Evolutionary conservation across 2,329 filamentous ascomycete species (phyloP).

Genomic region (Pseudocercospora macadamiae): DNA sequence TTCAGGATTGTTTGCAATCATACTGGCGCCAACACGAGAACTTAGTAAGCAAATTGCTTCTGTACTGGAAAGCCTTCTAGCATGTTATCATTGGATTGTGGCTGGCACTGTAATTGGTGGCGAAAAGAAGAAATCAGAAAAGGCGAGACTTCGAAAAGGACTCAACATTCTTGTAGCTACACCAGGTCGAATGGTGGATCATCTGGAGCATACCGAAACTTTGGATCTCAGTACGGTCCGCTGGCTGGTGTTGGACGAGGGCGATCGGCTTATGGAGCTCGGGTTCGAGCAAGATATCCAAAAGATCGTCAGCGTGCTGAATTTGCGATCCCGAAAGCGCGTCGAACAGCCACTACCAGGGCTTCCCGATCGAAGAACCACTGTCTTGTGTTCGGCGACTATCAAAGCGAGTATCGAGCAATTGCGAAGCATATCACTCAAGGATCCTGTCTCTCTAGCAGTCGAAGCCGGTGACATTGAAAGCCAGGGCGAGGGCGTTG

Average conservation of each 20-base stretch:
- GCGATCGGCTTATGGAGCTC: conserved; percentile 96
- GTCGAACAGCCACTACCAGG: conserved; percentile 64
- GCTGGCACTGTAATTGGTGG: conserved; percentile 80
- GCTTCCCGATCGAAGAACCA: conserved; percentile 76
- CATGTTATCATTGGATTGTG: conserved; percentile 93
- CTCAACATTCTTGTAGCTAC: conserved; percentile 96
- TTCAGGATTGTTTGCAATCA: conserved; percentile 88
- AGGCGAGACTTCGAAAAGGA: conserved; percentile 89
- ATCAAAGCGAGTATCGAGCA: conserved; percentile 98
- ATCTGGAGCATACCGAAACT: conserved; percentile 88
- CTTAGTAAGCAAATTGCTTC: conserved; percentile 89
- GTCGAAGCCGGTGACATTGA: conserved; percentile 58
- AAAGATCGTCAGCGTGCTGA: conserved; percentile 79
- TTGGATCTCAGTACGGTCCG: conserved; percentile 85
- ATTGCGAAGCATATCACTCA: conserved; percentile 90
- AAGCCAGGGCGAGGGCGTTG: conserved; percentile 48
- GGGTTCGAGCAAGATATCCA: conserved; percentile 95
- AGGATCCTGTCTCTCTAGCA: conserved; percentile 86
- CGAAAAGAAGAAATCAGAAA: conserved; percentile 79
- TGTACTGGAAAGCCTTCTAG: conserved; percentile 81
- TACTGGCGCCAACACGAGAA: conserved; percentile 93
- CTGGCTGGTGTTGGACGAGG: conserved; percentile 94
- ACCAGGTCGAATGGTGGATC: conserved; percentile 86
- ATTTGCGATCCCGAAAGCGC: conserved; percentile 64
- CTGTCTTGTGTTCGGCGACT: conserved; percentile 91